Base-by-base conservation (phyloP, 768 basidiomycete genomes). In the Terana coerulea region DNA sequence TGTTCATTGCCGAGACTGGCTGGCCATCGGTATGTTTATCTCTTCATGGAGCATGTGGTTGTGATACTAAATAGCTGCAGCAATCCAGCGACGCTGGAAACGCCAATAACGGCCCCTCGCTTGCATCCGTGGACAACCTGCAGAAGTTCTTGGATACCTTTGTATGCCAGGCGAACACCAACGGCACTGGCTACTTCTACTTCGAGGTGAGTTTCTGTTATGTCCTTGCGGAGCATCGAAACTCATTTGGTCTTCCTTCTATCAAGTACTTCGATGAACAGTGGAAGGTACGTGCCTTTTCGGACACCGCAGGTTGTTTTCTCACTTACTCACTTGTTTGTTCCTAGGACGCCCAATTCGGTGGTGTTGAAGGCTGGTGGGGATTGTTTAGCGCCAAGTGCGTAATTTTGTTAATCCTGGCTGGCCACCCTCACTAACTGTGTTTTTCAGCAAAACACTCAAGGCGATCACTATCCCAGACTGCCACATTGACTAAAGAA, bases 1-100 rank as follows among this genome's bases (percentile, higher is more conserved):
- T 91, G 78, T 95, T 81, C 69, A 97, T 98, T 53, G 97, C 95
- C 0, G 97, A 99, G 74, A 97, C 94, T 12, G 89, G 89, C 47
- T 88, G 86, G 86, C 86, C 91, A 28, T 79, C 88, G 44, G 87
- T 88, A 67, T 45, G 77, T 61, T 12, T 39, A 43, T 30, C 14
- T 26, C 36, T 40, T 35, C 31, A 35, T 37, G 6, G 6, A 34
- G 45, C 10, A 28, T 29, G n/a, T 22, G 42, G 40, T 31, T 12
- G 6, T 31, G 43, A 37, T 47, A 46, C 25, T 49, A 47, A 29
- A 24, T 24, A 1, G 22, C 37, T 24, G n/a, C 37, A 64, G 59
- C 53, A 55, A 57, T 86, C 88, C 3, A 82, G 80, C 3, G 79
- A 84, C 54, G 69, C 59, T 3, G 73, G 71, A 15, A 79, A 80